Base-by-base conservation (phyloP, 305 asterid genomes). In the Solanum aculeatissimum region DNA sequence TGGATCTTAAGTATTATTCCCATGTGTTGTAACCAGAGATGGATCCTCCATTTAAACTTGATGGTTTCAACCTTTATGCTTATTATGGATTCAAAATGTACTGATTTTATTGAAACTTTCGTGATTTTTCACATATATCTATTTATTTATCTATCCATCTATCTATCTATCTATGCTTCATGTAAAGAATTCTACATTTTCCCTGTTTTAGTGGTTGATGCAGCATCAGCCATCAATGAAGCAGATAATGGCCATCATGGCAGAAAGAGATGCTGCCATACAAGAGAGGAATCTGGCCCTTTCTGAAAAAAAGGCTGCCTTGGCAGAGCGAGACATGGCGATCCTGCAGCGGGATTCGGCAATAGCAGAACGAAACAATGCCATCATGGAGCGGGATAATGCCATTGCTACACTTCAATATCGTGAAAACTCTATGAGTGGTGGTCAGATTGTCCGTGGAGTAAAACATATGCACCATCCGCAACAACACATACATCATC, bases 191-290 rank as follows among this genome's bases (percentile, higher is more conserved):
- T 15, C 74, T 80, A 21, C 49, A 47, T 75, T 82, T 27, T 47
- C 54, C 27, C 40, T 27, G 53, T 81, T 25, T 55, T 82, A 89
- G 90, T 91, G 91, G 90, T 83, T 89, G 88, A 88, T 91, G 89
- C 92, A 87, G 87, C 92, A 91, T 82, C 93, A 90, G 83, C 92
- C 92, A 77, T 89, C 93, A 16, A 91, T 91, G 92, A 91, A 89
- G 81, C 92, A 87, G 80, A 93, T 96, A 84, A 96, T 94, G 98
- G 89, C 92, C 51, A 90, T 96, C 49, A 93, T 95, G 97, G 95
- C 97, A 3, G 99, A 96, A 86, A 84, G 99, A 85, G 99, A 96
- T 77, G 99, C 95, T 27, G 99, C 98, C 38, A 91, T 96, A 86
- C 99, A 96, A 82, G 99, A 96, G 88, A 86, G 97, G 40, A 96